Conservation (phyloP, 73 alveolate genomes). For the Blepharisma japonicum region DNA sequence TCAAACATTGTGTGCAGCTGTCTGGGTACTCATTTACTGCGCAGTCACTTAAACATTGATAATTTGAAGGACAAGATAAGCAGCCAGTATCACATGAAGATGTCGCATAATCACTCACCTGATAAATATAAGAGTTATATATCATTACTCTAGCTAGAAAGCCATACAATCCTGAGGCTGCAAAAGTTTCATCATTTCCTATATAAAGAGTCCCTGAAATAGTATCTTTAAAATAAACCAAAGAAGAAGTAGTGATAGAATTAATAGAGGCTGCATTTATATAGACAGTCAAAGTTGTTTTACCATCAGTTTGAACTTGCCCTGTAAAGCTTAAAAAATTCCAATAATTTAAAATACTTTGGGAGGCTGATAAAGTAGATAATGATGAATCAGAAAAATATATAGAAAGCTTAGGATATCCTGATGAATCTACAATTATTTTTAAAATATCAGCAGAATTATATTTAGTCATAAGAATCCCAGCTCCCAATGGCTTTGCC, state of each 20-base stretch:
- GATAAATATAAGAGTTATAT: neutral
- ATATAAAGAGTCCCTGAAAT: too few species aligned
- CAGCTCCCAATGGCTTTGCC: neutral
- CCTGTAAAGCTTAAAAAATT: neutral
- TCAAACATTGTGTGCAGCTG: constrained; percentile 1
- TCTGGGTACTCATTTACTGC: neutral
- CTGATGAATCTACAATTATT: too few species aligned
- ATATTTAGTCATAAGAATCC: neutral
- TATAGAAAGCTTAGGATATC: too few species aligned
- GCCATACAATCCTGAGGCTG: neutral
- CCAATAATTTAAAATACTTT: too few species aligned
- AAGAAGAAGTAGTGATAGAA: too few species aligned
- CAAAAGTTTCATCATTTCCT: neutral
- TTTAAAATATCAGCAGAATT: neutral
- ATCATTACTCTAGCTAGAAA: neutral
- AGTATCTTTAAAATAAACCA: too few species aligned
- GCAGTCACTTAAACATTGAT: too few species aligned
- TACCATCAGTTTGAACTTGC: neutral
- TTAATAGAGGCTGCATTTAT: too few species aligned
- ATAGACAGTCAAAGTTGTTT: too few species aligned
- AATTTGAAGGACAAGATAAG: neutral
- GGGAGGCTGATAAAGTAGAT: too few species aligned
- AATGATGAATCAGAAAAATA: too few species aligned
- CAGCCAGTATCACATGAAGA: neutral
- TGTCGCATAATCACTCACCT: neutral